Conservation (phyloP, 2,329 filamentous ascomycete genomes). For the Pseudogymnoascus verrucosus region DNA sequence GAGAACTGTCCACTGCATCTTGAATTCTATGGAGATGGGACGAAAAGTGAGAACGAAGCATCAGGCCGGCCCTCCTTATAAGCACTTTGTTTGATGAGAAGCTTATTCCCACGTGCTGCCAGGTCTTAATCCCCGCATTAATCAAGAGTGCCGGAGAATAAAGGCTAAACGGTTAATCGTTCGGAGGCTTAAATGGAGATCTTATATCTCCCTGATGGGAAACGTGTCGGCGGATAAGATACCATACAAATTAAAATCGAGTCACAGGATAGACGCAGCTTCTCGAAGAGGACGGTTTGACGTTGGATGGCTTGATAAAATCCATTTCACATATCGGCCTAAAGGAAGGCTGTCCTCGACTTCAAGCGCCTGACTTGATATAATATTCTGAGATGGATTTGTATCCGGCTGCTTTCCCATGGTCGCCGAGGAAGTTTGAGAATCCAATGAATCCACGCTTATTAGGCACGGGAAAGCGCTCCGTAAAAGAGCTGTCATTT, state of each 20-base stretch:
- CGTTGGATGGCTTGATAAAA: background rate
- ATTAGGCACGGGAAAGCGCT: background rate
- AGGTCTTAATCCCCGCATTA: background rate
- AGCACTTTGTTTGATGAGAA: background rate
- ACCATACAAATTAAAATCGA: background rate
- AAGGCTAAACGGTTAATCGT: background rate
- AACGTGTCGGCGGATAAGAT: background rate
- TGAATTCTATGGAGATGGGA: background rate
- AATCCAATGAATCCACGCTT: background rate
- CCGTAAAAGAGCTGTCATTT: background rate
- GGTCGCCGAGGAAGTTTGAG: background rate
- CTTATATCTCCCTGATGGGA: background rate
- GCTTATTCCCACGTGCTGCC: background rate
- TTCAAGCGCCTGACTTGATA: background rate
- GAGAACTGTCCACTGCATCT: constrained; percentile 11
- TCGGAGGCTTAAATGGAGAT: background rate
- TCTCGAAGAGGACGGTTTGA: background rate
- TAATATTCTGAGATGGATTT: background rate
- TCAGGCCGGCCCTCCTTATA: background rate
- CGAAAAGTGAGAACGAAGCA: background rate
- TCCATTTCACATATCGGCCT: background rate
- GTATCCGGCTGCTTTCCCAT: background rate
- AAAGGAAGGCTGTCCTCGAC: background rate
- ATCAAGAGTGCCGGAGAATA: background rate
- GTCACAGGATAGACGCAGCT: background rate